These are phyloP conservation scores for Thraustotheca clavata DNA, from an alignment of 352 stramenopile genomes.

Conservation along the genomic window DNA sequence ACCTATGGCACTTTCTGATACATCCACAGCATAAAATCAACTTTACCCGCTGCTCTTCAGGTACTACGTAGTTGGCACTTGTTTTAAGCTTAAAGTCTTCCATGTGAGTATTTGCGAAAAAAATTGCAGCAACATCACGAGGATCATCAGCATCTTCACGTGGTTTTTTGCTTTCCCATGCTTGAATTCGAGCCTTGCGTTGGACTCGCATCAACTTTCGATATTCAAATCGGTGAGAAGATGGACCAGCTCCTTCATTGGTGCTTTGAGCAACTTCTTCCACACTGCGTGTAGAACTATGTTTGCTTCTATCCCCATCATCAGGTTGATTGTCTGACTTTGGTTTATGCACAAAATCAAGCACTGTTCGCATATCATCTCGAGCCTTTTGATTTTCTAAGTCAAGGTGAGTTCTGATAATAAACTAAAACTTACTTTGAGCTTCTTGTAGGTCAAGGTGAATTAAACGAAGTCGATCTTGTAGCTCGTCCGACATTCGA, in stretches of 20 bases:
- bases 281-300: background rate
- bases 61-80: conserved; percentile 79
- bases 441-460: conserved; percentile 26
- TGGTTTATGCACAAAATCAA: conserved; percentile 45
- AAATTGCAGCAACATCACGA: conserved; percentile 85
- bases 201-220: conserved; percentile 66
- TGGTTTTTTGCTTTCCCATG: conserved; percentile 65
- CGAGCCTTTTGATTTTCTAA: background rate
- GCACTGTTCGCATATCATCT: conserved; percentile 33
- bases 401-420: conserved; percentile 3
- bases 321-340: background rate
- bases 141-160: conserved; percentile 86
- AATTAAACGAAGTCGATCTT: conserved; percentile 64
- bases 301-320: background rate
- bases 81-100: conserved; percentile 91
- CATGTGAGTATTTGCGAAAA: conserved; percentile 80
- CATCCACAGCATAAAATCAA: background rate
- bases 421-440: background rate
- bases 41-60: conserved; percentile 59
- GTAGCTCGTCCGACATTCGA: conserved; percentile 54
- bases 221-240: conserved; percentile 70
- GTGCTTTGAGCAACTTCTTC: background rate
- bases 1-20: conserved; percentile 26
- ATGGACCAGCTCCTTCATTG: background rate
- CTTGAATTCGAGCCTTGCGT: conserved; percentile 50